Evolutionary conservation across 805 yeast genomes (phyloP).

Genomic region (Dipodascus albidus): DNA sequence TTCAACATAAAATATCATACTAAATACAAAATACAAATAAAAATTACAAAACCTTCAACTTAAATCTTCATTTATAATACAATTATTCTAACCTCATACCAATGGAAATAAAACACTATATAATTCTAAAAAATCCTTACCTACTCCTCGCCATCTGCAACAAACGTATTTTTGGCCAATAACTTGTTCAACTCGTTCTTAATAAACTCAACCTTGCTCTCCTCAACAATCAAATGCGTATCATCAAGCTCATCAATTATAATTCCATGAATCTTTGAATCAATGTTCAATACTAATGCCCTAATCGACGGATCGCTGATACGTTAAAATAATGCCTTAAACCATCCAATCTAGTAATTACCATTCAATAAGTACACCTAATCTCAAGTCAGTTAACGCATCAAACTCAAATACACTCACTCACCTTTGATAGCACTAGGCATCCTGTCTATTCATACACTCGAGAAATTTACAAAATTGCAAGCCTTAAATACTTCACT

Average conservation of each 20-base stretch:
- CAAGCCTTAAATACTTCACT: too few relatives aligned
- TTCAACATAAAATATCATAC: too few relatives aligned
- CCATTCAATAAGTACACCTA: slow-evolving; percentile 28
- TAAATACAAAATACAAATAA: too few relatives aligned
- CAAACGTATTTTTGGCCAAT: slow-evolving; percentile 73
- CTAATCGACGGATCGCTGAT: slow-evolving; percentile 80
- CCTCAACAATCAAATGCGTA: slow-evolving; percentile 75
- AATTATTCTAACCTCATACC: not conserved
- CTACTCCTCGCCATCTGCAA: slow-evolving; percentile 67
- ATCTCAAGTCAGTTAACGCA: not conserved
- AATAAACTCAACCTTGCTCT: slow-evolving; percentile 60
- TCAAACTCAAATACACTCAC: too few relatives aligned
- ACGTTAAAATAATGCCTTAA: slow-evolving; percentile 1
- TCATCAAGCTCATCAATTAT: slow-evolving; percentile 77
- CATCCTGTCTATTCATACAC: too few relatives aligned
- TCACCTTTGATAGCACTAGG: not conserved
- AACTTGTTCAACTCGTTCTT: slow-evolving; percentile 67
- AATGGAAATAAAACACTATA: not conserved
- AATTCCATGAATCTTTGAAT: slow-evolving; percentile 63
- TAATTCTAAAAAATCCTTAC: too few relatives aligned
- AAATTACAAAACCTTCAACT: too few relatives aligned
- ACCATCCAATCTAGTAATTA: slow-evolving; percentile 3
- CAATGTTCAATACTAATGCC: slow-evolving; percentile 77
- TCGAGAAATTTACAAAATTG: too few relatives aligned
- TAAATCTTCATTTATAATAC: not conserved